Percentiles rank a stretch among this genome's conserved stretches.
phyloP scores from a whole-genome alignment of 495 filamentous ascomycete genomes.

The Penicillium paxilli region DNA sequence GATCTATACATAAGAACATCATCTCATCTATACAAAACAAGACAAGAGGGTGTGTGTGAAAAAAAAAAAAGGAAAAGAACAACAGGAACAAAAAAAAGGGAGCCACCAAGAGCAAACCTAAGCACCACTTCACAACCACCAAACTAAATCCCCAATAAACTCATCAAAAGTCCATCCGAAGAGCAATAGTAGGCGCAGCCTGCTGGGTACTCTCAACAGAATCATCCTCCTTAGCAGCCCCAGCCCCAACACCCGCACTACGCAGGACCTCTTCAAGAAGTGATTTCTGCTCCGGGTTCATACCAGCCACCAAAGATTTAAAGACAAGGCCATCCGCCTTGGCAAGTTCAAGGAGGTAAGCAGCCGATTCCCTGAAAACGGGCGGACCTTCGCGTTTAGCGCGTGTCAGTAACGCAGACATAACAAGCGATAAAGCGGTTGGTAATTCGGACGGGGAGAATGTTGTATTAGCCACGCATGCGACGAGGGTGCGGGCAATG shows the following conservation, averaged over 20 bases:
- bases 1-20: background rate
- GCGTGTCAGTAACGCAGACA: slow-evolving; percentile 76
- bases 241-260: slow-evolving; percentile 47
- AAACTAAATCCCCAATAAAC: too few relatives aligned
- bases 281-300: slow-evolving; percentile 68
- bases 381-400: slow-evolving; percentile 53
- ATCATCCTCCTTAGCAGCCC: slow-evolving; percentile 22
- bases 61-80: too few relatives aligned
- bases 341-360: slow-evolving; percentile 77
- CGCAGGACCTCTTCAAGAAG: slow-evolving; percentile 84
- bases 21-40: too few relatives aligned
- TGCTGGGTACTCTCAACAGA: slow-evolving; percentile 41
- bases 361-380: slow-evolving; percentile 68
- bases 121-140: too few relatives aligned
- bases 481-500: slow-evolving; percentile 69
- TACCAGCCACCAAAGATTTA: slow-evolving; percentile 66
- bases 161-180: slow-evolving; percentile 84
- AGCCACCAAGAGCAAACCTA: too few relatives aligned
- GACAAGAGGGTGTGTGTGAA: too few relatives aligned
- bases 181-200: slow-evolving; percentile 78
- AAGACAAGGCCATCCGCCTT: slow-evolving; percentile 72
- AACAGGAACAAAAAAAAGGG: too few relatives aligned
- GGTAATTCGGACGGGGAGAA: slow-evolving; percentile 49
- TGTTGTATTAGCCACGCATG: slow-evolving; percentile 59
- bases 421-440: slow-evolving; percentile 68